A percentile compares a stretch with the other conserved stretches of the same genome.
Conservation (phyloP, 768 basidiomycete genomes). For the Calvatia gigantea region DNA sequence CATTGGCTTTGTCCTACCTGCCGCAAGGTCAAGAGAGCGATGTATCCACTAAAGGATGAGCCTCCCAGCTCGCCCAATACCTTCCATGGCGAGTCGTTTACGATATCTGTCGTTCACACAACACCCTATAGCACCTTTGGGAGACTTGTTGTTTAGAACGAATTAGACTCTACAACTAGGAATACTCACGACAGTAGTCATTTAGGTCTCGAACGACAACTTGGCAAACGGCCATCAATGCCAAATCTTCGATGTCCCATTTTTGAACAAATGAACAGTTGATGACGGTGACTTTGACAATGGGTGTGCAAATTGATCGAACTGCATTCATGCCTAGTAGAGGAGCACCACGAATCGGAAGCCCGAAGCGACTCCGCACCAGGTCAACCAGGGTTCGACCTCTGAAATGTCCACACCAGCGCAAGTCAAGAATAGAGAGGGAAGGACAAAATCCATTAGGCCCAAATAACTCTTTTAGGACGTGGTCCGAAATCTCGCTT, state of each 20-base stretch:
- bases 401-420: constrained; percentile 56
- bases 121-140: constrained; percentile 41
- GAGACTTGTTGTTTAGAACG: constrained; percentile 3
- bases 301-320: constrained; percentile 20
- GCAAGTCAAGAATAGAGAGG: constrained; percentile 47
- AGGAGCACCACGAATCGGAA: background rate
- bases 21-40: background rate
- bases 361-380: constrained; percentile 34
- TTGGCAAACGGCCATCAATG: constrained; percentile 42
- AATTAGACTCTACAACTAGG: background rate
- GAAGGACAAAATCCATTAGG: constrained; percentile 40
- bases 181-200: constrained; percentile 54
- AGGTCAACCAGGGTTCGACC: constrained; percentile 49
- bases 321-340: too few relatives aligned
- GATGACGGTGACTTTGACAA: constrained; percentile 47
- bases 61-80: constrained; percentile 1
- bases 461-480: constrained; percentile 35
- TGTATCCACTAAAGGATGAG: constrained; percentile 16
- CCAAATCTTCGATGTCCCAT: constrained; percentile 48
- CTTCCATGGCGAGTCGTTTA: constrained; percentile 37
- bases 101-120: constrained; percentile 57
- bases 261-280: constrained; percentile 58
- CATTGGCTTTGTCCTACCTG: background rate
- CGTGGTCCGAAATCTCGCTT: constrained; percentile 50
- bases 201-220: constrained; percentile 36